Evolutionary conservation across 805 yeast species (phyloP).

Genomic region (Clavispora vitiphila): DNA sequence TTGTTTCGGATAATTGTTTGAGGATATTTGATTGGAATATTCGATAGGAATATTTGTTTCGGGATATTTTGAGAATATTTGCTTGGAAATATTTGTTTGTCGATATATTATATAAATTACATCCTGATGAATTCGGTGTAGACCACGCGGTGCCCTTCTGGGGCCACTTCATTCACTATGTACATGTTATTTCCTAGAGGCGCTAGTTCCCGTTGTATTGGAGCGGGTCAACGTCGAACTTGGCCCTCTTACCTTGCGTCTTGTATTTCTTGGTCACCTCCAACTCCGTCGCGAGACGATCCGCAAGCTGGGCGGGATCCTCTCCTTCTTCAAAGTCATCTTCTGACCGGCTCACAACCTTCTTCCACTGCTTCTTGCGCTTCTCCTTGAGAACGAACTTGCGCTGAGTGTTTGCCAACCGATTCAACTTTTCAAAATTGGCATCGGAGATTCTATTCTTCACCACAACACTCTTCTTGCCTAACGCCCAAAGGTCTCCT

Average conservation of each 20-base stretch:
- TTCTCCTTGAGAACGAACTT: slow-evolving; percentile 25
- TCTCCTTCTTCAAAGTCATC: slow-evolving; percentile 13
- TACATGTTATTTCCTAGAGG: background rate
- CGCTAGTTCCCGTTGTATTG: slow-evolving; percentile 13
- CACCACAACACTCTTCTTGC: slow-evolving; percentile 30
- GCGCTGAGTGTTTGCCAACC: slow-evolving; percentile 32
- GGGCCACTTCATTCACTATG: too few relatives aligned
- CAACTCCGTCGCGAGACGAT: slow-evolving; percentile 20
- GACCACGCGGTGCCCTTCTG: too few relatives aligned
- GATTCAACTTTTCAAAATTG: slow-evolving; percentile 29
- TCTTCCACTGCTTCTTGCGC: slow-evolving; percentile 14
- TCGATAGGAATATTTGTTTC: too few relatives aligned
- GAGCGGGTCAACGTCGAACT: slow-evolving; percentile 18
- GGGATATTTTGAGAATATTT: too few relatives aligned
- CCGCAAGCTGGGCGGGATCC: slow-evolving; percentile 13
- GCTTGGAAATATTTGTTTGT: too few relatives aligned
- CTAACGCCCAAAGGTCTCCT: slow-evolving; percentile 82
- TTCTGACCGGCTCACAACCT: slow-evolving; percentile 11
- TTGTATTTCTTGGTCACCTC: slow-evolving; percentile 30
- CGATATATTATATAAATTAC: too few relatives aligned
- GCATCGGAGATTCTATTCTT: slow-evolving; percentile 28
- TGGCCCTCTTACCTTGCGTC: slow-evolving; percentile 25
- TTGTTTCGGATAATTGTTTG: too few relatives aligned
- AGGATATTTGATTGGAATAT: too few relatives aligned
- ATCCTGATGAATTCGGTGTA: too few relatives aligned